Conservation (phyloP, 129 eudicot species). For the Smallanthus sonchifolius region DNA sequence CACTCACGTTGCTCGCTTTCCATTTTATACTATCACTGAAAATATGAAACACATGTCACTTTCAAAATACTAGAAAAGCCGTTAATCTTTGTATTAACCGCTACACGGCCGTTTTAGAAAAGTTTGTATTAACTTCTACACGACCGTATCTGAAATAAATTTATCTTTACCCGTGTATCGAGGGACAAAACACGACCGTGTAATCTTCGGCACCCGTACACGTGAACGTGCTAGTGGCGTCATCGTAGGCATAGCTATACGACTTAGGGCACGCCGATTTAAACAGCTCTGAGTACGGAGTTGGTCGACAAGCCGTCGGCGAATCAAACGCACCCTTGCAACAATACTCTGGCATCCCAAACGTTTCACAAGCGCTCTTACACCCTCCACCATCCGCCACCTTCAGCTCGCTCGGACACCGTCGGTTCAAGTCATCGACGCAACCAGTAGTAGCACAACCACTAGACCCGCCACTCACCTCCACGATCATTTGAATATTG, state of each 20-base stretch:
- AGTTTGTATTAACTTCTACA: background rate
- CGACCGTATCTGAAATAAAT: background rate
- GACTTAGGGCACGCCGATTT: slow-evolving; percentile 67
- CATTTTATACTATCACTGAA: slow-evolving; percentile 20
- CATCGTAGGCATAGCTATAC: slow-evolving; percentile 72
- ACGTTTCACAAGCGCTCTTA: slow-evolving; percentile 62
- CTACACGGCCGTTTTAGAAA: background rate
- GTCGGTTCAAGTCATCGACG: slow-evolving; percentile 47
- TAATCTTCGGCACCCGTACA: slow-evolving; percentile 52
- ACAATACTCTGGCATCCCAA: slow-evolving; percentile 56
- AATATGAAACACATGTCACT: background rate
- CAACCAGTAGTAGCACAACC: slow-evolving; percentile 60
- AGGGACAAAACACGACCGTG: slow-evolving; percentile 54
- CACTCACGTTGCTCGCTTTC: slow-evolving; percentile 21
- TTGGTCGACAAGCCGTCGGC: slow-evolving; percentile 59
- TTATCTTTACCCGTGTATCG: slow-evolving; percentile 36
- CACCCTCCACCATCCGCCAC: slow-evolving; percentile 56
- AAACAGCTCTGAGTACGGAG: slow-evolving; percentile 53
- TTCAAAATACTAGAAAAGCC: background rate
- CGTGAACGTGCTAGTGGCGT: slow-evolving; percentile 65
- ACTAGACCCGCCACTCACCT: slow-evolving; percentile 54
- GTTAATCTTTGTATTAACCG: background rate
- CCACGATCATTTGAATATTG: slow-evolving; percentile 58
- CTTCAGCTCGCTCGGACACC: slow-evolving; percentile 58
- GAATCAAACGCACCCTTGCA: slow-evolving; percentile 53